Base-by-base conservation (phyloP, 495 filamentous ascomycete genomes). In the Sporormia fimetaria region DNA sequence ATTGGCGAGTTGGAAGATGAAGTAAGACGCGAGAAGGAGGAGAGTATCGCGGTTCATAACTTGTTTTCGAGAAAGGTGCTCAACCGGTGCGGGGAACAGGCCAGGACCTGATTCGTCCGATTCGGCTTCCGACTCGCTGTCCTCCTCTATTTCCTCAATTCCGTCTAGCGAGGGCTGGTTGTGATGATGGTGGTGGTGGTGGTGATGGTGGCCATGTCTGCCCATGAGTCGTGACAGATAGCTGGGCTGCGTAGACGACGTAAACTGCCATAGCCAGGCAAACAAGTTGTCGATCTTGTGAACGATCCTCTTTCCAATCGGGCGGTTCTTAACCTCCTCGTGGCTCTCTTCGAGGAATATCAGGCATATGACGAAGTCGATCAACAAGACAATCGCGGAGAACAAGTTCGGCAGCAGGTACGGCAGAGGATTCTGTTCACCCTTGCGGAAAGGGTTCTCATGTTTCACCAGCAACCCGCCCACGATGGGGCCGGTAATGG, bases 261-360 rank as follows among this genome's bases (percentile, higher is more conserved):
- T 74, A 47, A 82, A 83, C 51, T 85, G 73, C 83, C 83, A 80
- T 3, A 81, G 50, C 80, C 81, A 78, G 20, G 63, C 47, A 56
- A 87, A 81, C 31, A 84, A 49, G 49, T 64, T 70, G 40, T 67
- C 62, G 18, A 80, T 57, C n/a, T n/a, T n/a, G 49, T 64, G 70
- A 40, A 66, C 62, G 18, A 80, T 45, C 21, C 74, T 62, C 46
- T 72, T 58, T 10, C 74, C 67, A 30, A 82, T 57, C 5, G 71
- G 76, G 6, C 81, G 58, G 6, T 67, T 62, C 42, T 76, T 73
- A 8, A 71, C 78, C 28, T 80, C 77, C 46, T 92, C 79, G 14
- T 93, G 60, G n/a, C 81, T 92, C 61, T 98, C 90, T 29, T 94
- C 80, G 21, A 96, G 73, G 57, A 84, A 86, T 21, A 93, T 56